Base-by-base conservation (phyloP, 2,329 filamentous ascomycete species). In the Colletotrichum sp. region DNA sequence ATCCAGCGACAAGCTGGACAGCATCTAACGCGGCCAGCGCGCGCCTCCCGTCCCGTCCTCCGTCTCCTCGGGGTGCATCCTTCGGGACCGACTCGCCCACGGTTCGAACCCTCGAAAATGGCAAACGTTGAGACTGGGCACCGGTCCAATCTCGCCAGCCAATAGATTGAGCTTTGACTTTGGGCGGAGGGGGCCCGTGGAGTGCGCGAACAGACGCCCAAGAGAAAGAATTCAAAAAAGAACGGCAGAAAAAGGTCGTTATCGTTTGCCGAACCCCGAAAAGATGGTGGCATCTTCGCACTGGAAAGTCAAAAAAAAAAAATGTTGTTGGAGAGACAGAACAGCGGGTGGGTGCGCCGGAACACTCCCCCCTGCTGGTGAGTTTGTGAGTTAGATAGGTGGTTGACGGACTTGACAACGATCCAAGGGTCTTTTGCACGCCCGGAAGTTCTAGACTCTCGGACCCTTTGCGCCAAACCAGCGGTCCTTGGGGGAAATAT, bases 91-190 rank as follows among this genome's bases (percentile, higher is more conserved):
- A 28, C 36, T 62, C 28, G 39, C 48, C 30, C 63, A 59, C 44
- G 69, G 62, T 24, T 68, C 55, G 36, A 8, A 30, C 22, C 63
- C 24, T 62, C 64, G 36, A 39, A 68, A 72, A 73, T 22, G 70
- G 73, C 63, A 75, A 75, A 30, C 26, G 30, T 64, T 72, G 69
- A 73, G 69, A 75, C 68, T 39, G 68, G 24, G 34, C n/a, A 22
- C 62, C 59, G 28, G 6, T 59, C 39, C 32, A 57, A 36, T 57
- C 62, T 39, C 30, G 16, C 34, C 28, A 34, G 30, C 36, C 66
- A 59, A 39, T 59, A 68, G 52, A 68, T 22, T 68, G 55, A 70
- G 68, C 68, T 70, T 70, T 70, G 68, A 63, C 68, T 68, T 59
- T 59, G 3, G 28, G 18, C 15, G 16, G 28, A 28, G 28, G 12